Base-by-base conservation (phyloP, 139 green algal species). In the Nannochloris sp. region DNA sequence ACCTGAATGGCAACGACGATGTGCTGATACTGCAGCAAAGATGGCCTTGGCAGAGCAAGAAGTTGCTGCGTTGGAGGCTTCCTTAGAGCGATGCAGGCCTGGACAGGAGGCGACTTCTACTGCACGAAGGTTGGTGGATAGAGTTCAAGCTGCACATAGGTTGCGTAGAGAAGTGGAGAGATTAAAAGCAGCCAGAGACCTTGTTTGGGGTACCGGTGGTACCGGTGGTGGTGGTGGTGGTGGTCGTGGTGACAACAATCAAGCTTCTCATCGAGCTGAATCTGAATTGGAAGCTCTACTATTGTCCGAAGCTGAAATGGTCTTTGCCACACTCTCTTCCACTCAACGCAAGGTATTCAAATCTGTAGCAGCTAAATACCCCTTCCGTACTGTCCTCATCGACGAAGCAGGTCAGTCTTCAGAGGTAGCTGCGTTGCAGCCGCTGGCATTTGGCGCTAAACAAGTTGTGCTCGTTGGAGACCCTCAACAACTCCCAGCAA, bases 401-500 rank as follows among this genome's bases (percentile, higher is more conserved):
- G 93, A 98, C 57, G 93, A 98, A 79, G 93, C 93, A 12, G 89
- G 85, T 23, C 87, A 97, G 78, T 82, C 89, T 0, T 78, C 75
- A 2, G 91, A 97, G 77, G 64, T 96, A 27, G 86, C 85, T 4
- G 64, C 81, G 5, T 72, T 98, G 63, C 86, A 95, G 61, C 82
- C 91, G 0, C 77, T 97, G 61, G 72, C 77, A n/a, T 83, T 89
- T 46, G 85, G 85, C 12, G 82, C 76, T 33, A 65, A 67, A 70
- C 82, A 75, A 70, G 78, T 80, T 27, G 82, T 92, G 25, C 67
- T 94, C 64, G 88, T 97, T 66, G 92, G 92, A 0, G 92, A 97
- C 70, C 90, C 90, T 8, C 83, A 92, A 79, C 92, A 97, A 78
- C 83, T 96, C 65, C 92, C 92, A 13, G 89, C 92, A 63, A 97